Evolutionary conservation across 2,329 filamentous ascomycete genomes (phyloP).

Genomic region (Pseudogymnoascus sp.): DNA sequence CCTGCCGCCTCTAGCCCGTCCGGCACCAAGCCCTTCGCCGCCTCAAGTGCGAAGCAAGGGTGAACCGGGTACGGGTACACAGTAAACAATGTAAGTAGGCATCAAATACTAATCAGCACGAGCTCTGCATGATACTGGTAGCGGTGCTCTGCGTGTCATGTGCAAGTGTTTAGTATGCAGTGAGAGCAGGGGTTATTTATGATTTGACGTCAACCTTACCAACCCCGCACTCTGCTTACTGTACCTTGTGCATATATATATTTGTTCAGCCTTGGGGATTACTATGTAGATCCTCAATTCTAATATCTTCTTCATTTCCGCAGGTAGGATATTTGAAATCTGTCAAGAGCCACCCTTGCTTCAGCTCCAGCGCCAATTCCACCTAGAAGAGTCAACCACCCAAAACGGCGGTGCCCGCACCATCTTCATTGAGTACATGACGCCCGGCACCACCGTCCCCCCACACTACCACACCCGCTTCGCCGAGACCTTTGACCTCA

Average conservation of each 20-base stretch:
- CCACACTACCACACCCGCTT: constrained; percentile 17
- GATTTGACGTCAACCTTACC: not conserved
- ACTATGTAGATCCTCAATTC: not conserved
- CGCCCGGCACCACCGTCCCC: constrained; percentile 17
- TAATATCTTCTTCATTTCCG: not conserved
- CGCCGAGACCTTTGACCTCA: constrained; percentile 17
- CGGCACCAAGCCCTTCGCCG: not conserved
- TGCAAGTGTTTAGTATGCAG: not conserved
- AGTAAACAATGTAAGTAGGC: not conserved
- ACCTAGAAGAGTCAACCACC: constrained; percentile 16
- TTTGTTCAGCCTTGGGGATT: not conserved
- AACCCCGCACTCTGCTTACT: not conserved
- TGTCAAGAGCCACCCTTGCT: not conserved
- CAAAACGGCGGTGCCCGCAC: constrained; percentile 16
- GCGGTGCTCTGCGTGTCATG: not conserved
- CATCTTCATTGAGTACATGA: constrained; percentile 18
- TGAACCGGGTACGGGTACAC: not conserved
- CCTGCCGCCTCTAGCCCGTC: not conserved
- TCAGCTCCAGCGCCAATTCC: constrained; percentile 13
- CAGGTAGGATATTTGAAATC: not conserved
- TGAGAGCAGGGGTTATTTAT: not conserved
- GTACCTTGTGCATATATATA: not conserved
- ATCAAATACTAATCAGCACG: not conserved
- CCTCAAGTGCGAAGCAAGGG: not conserved
- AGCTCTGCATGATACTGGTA: not conserved